Evolutionary conservation across 2,329 filamentous ascomycete genomes (phyloP).

Genomic region (Pseudogymnoascus sp.): DNA sequence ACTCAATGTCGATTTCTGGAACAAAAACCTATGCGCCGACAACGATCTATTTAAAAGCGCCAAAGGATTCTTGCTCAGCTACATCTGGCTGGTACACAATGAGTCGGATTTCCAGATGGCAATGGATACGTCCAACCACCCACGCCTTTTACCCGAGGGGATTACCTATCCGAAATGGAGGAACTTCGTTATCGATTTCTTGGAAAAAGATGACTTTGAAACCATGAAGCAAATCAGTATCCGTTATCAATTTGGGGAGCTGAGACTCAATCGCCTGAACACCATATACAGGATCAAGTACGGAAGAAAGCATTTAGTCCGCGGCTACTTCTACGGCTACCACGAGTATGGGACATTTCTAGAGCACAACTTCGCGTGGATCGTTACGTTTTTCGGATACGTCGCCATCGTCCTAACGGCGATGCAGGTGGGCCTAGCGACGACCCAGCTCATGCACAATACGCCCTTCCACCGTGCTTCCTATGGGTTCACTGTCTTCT

Average conservation of each 20-base stretch:
- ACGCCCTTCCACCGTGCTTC: slow-evolving; percentile 35
- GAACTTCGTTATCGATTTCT: slow-evolving; percentile 16
- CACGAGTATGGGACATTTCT: slow-evolving; percentile 35
- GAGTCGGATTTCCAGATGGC: slow-evolving; percentile 32
- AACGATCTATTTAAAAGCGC: slow-evolving; percentile 10
- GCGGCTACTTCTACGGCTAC: slow-evolving; percentile 12
- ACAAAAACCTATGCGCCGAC: slow-evolving; percentile 10
- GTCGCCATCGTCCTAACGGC: slow-evolving; percentile 39
- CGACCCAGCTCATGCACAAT: slow-evolving; percentile 28
- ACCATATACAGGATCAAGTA: slow-evolving; percentile 14
- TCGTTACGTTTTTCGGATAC: slow-evolving; percentile 35
- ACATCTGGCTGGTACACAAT: slow-evolving; percentile 26
- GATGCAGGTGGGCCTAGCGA: slow-evolving; percentile 41
- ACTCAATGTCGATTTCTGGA: slow-evolving; percentile 23
- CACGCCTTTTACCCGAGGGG: slow-evolving; percentile 22
- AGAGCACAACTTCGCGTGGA: slow-evolving; percentile 34
- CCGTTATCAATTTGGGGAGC: slow-evolving; percentile 31
- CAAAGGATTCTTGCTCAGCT: slow-evolving; percentile 30
- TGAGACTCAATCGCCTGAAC: slow-evolving; percentile 29
- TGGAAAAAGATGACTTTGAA: slow-evolving; percentile 13
- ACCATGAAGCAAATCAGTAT: slow-evolving; percentile 18
- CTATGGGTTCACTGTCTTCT: slow-evolving; percentile 42
- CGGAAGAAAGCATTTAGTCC: slow-evolving; percentile 9
- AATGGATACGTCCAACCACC: slow-evolving; percentile 15
- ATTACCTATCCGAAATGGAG: slow-evolving; percentile 22